These are phyloP conservation scores for Hyaloraphidium curvatum DNA, from an alignment of 192 early-diverging fungal genomes.

Conservation along the genomic window DNA sequence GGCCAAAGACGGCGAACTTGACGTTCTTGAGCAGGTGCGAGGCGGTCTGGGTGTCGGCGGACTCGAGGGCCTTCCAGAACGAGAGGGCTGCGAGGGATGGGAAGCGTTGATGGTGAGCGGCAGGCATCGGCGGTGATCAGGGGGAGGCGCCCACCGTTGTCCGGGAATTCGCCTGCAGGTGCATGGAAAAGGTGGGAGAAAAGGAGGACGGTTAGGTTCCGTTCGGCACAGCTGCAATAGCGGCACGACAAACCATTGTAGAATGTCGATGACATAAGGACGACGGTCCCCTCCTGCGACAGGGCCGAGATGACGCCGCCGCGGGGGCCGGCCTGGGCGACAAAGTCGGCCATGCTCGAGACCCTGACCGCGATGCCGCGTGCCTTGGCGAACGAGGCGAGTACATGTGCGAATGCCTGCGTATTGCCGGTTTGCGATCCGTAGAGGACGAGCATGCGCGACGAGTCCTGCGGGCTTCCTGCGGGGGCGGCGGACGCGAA, in stretches of 20 bases:
- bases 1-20: constrained; percentile 1
- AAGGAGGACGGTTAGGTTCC: background rate
- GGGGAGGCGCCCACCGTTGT: background rate
- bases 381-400: background rate
- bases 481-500: too few relatives aligned
- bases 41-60: background rate
- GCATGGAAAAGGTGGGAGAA: background rate
- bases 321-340: background rate
- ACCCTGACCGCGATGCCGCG: constrained; percentile 1
- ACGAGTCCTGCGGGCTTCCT: too few relatives aligned
- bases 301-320: background rate
- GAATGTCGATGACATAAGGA: constrained; percentile 1
- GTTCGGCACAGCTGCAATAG: background rate
- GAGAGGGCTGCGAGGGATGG: background rate
- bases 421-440: background rate
- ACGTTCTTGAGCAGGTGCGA: background rate
- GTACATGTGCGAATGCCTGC: background rate
- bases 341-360: background rate
- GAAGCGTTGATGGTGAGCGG: background rate
- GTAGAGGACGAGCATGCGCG: background rate
- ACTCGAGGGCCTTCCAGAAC: background rate
- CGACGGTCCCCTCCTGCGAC: background rate
- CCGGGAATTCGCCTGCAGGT: background rate
- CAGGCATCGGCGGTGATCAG: background rate
- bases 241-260: background rate